Base-by-base conservation (phyloP, 164 flowering plant genomes). In the Vitis rupestris region DNA sequence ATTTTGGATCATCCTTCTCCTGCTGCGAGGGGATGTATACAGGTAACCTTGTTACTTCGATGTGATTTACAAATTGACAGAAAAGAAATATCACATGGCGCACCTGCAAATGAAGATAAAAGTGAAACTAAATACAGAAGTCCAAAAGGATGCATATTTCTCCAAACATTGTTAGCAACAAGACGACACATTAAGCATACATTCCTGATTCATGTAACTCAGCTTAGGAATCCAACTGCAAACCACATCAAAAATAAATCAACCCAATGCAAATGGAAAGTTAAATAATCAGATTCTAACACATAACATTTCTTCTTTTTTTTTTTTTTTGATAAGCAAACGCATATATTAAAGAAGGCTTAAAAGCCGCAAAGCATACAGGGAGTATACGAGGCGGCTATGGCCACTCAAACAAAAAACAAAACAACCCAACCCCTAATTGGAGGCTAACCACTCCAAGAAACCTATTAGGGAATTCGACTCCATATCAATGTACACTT, bases 1-100 rank as follows among this genome's bases (percentile, higher is more conserved):
- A 85, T 75, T 85, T 95, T 52, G 98, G 90, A 61, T 95, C 93
- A 70, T 89, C 92, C 80, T 85, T 90, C 78, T 95, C 99, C 84
- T 90, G 82, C 66, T 85, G 82, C 10, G 97, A 89, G 0, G 99
- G 99, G 75, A 76, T 63, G 77, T 91, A 95, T 9, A 89, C 73
- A 63, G 99, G 99, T 64, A 95, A 78, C 16, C 77, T 63, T 23
- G 68, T 85, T 66, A 90, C 99, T 82, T 93, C 97, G 52, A 95
- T 76, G 75, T 88, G 72, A 80, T 95, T 95, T 62, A 89, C 88
- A 76, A 93, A 89, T 80, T 95, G 99, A 78, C 99, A 91, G 54
- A 95, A 78, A 67, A 95, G 98, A 64, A 91, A 78, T 70, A 95
- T 61, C 52, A 90, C 90, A 85, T 95, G 99, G 56, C 97, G 93